phyloP scores from a whole-genome alignment of 2,329 filamentous ascomycete species.

The Colletotrichum siamense region DNA sequence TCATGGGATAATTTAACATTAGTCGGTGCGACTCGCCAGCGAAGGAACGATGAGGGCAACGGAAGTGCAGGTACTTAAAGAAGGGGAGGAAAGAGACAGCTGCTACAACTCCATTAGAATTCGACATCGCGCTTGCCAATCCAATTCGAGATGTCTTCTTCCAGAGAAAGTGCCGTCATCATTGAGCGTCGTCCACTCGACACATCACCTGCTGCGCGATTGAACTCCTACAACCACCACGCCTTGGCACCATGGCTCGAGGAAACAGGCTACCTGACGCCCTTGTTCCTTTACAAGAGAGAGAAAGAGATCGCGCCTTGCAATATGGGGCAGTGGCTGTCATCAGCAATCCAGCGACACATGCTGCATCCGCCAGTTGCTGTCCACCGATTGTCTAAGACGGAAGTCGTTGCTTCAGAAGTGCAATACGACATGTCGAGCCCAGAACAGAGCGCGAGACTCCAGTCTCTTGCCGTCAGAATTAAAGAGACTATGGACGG shows the following conservation, averaged over 20 bases:
- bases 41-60: neutral
- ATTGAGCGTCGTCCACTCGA: neutral
- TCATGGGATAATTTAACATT: neutral
- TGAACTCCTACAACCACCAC: neutral
- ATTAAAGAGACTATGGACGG: neutral
- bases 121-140: neutral
- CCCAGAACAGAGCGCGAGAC: rapidly evolving
- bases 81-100: neutral
- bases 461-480: neutral
- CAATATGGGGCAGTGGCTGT: neutral
- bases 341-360: neutral
- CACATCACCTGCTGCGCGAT: neutral
- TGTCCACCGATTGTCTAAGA: neutral
- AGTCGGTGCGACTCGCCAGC: rapidly evolving
- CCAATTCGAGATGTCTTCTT: neutral
- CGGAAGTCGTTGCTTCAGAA: neutral
- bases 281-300: neutral
- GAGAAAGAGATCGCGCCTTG: neutral
- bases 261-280: neutral
- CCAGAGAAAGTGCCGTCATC: neutral
- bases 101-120: too few relatives aligned
- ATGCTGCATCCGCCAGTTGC: neutral
- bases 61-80: neutral
- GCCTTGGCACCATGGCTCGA: neutral
- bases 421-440: rapidly evolving